Evolutionary conservation across 768 basidiomycete species (phyloP).

Genomic region (Tulasnella sp.): DNA sequence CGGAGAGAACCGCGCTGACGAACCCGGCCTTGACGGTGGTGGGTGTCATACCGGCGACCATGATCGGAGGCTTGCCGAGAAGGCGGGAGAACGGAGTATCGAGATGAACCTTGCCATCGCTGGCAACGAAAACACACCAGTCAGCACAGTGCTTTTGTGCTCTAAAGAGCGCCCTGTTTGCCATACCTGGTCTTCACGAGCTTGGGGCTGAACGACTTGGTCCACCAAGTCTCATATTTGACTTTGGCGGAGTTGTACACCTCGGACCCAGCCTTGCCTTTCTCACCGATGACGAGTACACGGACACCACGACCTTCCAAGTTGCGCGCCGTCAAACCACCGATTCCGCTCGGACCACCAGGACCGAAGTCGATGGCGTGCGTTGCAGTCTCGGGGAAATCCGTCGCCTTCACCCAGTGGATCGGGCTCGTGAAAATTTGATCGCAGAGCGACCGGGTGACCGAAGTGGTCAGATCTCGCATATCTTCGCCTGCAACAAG

Average conservation of each 20-base stretch:
- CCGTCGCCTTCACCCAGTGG: slow-evolving; percentile 84
- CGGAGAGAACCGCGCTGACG: slow-evolving; percentile 82
- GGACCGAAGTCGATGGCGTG: slow-evolving; percentile 97
- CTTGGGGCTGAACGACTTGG: slow-evolving; percentile 72
- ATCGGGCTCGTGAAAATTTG: slow-evolving; percentile 89
- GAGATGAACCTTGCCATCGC: slow-evolving; percentile 84
- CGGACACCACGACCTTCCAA: slow-evolving; percentile 90
- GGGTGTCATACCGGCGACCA: slow-evolving; percentile 99
- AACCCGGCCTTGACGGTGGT: slow-evolving; percentile 93
- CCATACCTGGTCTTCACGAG: slow-evolving; percentile 81
- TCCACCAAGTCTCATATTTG: slow-evolving; percentile 82
- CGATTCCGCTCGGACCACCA: slow-evolving; percentile 87
- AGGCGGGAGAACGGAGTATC: slow-evolving; percentile 96
- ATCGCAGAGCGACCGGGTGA: slow-evolving; percentile 82
- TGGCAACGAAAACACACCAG: slow-evolving; percentile 26
- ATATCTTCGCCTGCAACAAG: slow-evolving; percentile 65
- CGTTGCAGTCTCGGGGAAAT: slow-evolving; percentile 82
- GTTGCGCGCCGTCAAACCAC: slow-evolving; percentile 79
- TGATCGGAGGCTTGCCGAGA: slow-evolving; percentile 92
- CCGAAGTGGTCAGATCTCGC: slow-evolving; percentile 51
- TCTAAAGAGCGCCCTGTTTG: neutral
- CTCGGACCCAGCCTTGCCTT: slow-evolving; percentile 79
- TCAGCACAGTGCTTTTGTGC: neutral
- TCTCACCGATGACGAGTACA: slow-evolving; percentile 83
- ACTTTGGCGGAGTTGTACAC: slow-evolving; percentile 57